Percentiles rank a stretch among this genome's conserved stretches.
Evolutionary conservation across 345 rosid species (phyloP).

Genomic region (Limnanthes douglasii): DNA sequence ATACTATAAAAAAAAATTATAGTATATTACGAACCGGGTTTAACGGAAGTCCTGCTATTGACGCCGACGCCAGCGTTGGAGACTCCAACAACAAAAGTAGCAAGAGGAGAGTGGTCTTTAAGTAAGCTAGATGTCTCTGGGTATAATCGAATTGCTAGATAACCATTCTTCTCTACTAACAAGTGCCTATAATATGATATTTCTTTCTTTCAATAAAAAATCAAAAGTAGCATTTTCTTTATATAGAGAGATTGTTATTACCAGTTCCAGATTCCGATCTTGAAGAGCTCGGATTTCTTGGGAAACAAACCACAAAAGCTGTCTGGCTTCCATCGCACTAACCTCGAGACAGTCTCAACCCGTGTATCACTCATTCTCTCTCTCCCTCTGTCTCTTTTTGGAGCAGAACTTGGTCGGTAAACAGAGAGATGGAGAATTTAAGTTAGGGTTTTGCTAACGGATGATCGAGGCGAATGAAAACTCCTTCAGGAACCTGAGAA

Average conservation of each 20-base stretch:
- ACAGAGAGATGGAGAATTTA: too few species aligned
- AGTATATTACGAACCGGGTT: too few species aligned
- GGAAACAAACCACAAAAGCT: slow-evolving; percentile 60
- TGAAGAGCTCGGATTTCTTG: slow-evolving; percentile 83
- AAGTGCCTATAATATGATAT: slow-evolving; percentile 40
- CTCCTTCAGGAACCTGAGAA: too few species aligned
- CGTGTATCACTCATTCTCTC: slow-evolving; percentile 53
- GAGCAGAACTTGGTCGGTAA: too few species aligned
- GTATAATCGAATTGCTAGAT: slow-evolving; percentile 49
- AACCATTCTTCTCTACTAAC: slow-evolving; percentile 75
- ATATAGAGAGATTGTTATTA: too few species aligned
- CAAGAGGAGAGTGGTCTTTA: slow-evolving; percentile 75
- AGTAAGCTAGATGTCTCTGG: slow-evolving; percentile 58
- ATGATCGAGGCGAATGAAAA: too few species aligned
- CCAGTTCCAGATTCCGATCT: slow-evolving; percentile 96
- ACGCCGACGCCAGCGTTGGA: slow-evolving; percentile 33
- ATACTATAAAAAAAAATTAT: too few species aligned
- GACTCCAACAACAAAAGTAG: slow-evolving; percentile 57
- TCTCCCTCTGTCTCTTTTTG: background rate
- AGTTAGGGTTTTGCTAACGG: too few species aligned
- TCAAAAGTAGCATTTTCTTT: too few species aligned
- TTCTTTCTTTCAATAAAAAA: background rate
- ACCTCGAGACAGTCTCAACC: slow-evolving; percentile 81
- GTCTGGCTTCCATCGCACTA: slow-evolving; percentile 89
- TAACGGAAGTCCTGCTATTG: too few species aligned